Evolutionary conservation across 176 grass and related monocot genomes (phyloP).

Genomic region (Hyparrhenia diplandra): DNA sequence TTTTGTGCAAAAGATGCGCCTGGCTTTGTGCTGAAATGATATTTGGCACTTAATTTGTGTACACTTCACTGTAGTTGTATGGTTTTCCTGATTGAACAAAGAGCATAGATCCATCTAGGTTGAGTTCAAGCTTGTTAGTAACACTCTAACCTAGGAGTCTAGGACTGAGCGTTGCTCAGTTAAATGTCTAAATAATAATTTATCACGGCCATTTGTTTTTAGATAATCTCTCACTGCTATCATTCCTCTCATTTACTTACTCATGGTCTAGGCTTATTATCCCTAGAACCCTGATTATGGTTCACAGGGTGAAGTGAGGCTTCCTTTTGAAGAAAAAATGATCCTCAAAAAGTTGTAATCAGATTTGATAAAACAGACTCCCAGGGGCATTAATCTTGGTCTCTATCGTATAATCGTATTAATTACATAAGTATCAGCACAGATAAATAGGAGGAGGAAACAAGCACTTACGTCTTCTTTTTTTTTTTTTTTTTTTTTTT

Average conservation of each 20-base stretch:
- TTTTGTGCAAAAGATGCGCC: neutral
- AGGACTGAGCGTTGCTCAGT: neutral
- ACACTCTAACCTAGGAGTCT: neutral
- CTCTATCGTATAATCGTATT: no score
- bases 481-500: no score
- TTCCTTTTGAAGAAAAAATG: conserved; percentile 95
- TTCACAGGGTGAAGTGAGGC: conserved; percentile 67
- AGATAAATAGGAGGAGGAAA: no score
- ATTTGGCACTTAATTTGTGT: neutral
- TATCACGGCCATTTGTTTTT: no score
- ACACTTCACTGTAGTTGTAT: neutral
- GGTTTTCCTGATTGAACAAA: neutral
- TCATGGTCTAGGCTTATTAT: neutral
- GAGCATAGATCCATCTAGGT: neutral
- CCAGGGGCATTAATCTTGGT: conserved; percentile 30
- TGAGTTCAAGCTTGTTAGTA: neutral
- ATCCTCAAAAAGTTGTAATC: conserved; percentile 79
- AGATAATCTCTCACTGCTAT: no score
- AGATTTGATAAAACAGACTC: conserved; percentile 79
- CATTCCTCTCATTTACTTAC: neutral
- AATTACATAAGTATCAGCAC: no score
- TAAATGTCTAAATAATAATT: neutral
- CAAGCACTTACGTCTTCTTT: no score
- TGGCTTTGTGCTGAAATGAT: neutral
- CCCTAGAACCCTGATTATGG: conserved; percentile 77